Evolutionary conservation across 1,284 basidiomycete genomes (phyloP).

Genomic region (Takashimella tepidaria): DNA sequence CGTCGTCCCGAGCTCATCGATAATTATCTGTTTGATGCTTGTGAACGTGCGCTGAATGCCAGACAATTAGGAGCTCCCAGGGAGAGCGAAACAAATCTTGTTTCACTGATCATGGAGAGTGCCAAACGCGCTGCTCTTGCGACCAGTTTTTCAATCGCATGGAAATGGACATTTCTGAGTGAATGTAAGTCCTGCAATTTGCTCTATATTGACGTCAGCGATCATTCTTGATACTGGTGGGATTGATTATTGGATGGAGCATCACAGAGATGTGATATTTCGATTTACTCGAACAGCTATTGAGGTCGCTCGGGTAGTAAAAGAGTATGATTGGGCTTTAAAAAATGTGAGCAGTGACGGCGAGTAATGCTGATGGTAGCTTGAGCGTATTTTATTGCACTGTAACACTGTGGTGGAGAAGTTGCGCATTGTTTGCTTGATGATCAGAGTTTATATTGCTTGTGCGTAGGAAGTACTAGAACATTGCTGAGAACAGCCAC

Average conservation of each 20-base stretch:
- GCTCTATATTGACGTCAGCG: constrained; percentile 3
- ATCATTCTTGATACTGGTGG: constrained; percentile 22
- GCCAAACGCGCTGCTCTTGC: constrained; percentile 12
- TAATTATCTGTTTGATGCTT: constrained; percentile 31
- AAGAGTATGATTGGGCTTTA: constrained; percentile 9
- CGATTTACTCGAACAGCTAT: constrained; percentile 16
- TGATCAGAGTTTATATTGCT: constrained; percentile 13
- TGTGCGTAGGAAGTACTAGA: background rate
- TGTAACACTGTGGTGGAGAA: constrained; percentile 18
- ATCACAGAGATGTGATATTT: constrained; percentile 14
- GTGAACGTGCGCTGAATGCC: constrained; percentile 27
- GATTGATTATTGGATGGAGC: constrained; percentile 12
- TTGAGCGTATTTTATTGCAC: constrained; percentile 14
- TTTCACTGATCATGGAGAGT: constrained; percentile 20
- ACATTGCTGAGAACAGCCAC: background rate
- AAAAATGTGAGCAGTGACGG: constrained; percentile 12
- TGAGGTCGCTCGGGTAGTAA: constrained; percentile 16
- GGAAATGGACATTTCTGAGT: constrained; percentile 16
- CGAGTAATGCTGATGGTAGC: constrained; percentile 1
- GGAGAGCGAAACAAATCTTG: constrained; percentile 9
- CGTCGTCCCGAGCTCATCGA: constrained; percentile 9
- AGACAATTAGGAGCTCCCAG: constrained; percentile 5
- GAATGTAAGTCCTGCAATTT: constrained; percentile 9
- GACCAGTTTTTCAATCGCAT: constrained; percentile 20
- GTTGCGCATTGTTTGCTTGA: constrained; percentile 13